Percentiles rank a stretch among this genome's conserved stretches.
Conservation (phyloP, 129 eudicot genomes). For the Mikania micrantha region DNA sequence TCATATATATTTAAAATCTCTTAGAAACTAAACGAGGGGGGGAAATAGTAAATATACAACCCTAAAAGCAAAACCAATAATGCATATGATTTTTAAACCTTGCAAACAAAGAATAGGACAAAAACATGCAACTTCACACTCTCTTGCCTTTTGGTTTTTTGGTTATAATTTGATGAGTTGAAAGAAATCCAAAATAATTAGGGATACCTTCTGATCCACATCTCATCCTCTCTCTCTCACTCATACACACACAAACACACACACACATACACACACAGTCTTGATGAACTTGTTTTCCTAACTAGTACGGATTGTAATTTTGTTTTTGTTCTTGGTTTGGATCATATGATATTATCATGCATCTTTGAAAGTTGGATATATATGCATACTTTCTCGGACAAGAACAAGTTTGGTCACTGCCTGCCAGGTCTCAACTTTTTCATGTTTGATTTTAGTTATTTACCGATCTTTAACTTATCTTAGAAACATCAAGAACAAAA, state of each 20-base stretch:
- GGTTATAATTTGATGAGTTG: slow-evolving; percentile 34
- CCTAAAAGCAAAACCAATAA: slow-evolving; percentile 31
- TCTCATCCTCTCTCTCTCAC: slow-evolving; percentile 16
- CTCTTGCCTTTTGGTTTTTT: slow-evolving; percentile 35
- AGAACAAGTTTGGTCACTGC: slow-evolving; percentile 12
- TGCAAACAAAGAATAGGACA: slow-evolving; percentile 65
- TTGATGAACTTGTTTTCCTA: slow-evolving; percentile 16
- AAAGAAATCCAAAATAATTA: slow-evolving; percentile 21
- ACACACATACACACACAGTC: neutral
- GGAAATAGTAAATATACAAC: slow-evolving; percentile 26
- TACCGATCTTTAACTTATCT: slow-evolving; percentile 13
- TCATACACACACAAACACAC: neutral
- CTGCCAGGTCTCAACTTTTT: slow-evolving; percentile 23
- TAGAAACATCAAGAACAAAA: slow-evolving; percentile 16
- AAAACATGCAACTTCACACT: slow-evolving; percentile 48
- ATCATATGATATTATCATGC: too few species aligned
- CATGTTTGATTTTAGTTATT: slow-evolving; percentile 7
- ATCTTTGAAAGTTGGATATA: slow-evolving; percentile 19
- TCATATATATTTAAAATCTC: too few species aligned
- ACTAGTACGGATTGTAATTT: slow-evolving; percentile 20
- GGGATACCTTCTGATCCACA: slow-evolving; percentile 36
- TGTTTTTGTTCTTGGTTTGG: slow-evolving; percentile 23
- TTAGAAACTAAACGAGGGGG: slow-evolving; percentile 11
- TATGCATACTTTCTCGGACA: neutral
- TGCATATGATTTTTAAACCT: slow-evolving; percentile 20